Base-by-base conservation (phyloP, 1,284 basidiomycete species). In the Tetrapyrgos nigripes region DNA sequence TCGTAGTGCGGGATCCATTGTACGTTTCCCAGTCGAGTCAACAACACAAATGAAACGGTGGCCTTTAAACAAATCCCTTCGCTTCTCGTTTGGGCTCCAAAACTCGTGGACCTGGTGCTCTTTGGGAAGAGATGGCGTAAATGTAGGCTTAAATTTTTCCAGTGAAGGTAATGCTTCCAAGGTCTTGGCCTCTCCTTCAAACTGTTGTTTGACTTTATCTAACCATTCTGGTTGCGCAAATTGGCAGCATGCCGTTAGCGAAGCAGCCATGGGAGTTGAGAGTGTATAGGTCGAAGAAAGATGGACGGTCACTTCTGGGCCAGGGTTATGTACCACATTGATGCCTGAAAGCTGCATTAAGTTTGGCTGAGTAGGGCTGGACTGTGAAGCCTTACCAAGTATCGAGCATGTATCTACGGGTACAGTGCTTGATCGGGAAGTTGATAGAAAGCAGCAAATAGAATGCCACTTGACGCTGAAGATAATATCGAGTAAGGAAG, bases 221-320 rank as follows among this genome's bases (percentile, higher is more conserved):
- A 91, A 70, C 89, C 89, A 91, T 49, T 87, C 85, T 0, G 79
- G 76, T 58, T 79, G 88, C 33, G 87, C 87, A 40, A 91, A 77
- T 14, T 81, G 78, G 11, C 80, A 77, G 1, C 79, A 75, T 11
- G 80, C 79, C 10, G 90, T 70, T 19, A 91, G 76, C 14, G 89
- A 89, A 0, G 79, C 72, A 0, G 83, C 83, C 29, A 85, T 71
- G 0, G 75, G 60, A 1, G 83, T 71, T 10, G 76, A 82, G n/a
- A 83, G 74, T 9, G 76, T 68, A 59, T 81, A 83, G 26, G 78
- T 79, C 2, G 82, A 65, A 2, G 79, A 78, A 49, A 90, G 75
- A 66, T 91, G 86, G 62, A 91, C 87, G 0, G 88, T 90, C 10
- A 84, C 75, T 27, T 79, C 72, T 0, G 75, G 64, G 50, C 74